phyloP scores from a whole-genome alignment of 2,329 filamentous ascomycete genomes.

The Talaromyces sp. region DNA sequence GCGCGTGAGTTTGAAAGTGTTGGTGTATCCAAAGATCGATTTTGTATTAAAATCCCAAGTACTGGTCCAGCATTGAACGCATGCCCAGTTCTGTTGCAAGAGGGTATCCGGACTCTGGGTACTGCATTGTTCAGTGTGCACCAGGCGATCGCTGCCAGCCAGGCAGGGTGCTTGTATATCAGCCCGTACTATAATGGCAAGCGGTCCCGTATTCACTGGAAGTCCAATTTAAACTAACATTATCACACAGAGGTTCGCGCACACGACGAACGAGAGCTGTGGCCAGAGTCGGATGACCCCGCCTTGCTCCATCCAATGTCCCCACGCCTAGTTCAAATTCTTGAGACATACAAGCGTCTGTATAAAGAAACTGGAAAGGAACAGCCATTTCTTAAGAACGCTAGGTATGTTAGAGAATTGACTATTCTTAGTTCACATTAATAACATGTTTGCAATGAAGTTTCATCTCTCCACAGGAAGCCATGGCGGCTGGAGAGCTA shows the following conservation, averaged over 20 bases:
- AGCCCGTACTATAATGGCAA: constrained; percentile 55
- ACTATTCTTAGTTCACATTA: background rate
- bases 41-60: constrained; percentile 56
- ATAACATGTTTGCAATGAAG: constrained; percentile 4
- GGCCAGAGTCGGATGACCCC: constrained; percentile 53
- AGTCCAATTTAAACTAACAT: background rate
- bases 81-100: constrained; percentile 45
- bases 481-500: constrained; percentile 19
- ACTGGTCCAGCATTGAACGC: constrained; percentile 54
- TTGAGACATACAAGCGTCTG: constrained; percentile 51
- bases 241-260: constrained; percentile 45
- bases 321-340: constrained; percentile 52
- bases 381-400: constrained; percentile 54
- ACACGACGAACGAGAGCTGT: constrained; percentile 48
- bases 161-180: constrained; percentile 53
- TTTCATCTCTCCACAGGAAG: constrained; percentile 18
- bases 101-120: constrained; percentile 53
- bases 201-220: background rate
- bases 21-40: constrained; percentile 51
- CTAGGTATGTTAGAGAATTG: constrained; percentile 35
- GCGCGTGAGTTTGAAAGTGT: constrained; percentile 50
- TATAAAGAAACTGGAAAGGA: constrained; percentile 52
- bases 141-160: constrained; percentile 55
- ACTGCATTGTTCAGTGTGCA: constrained; percentile 53
- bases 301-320: constrained; percentile 53